phyloP scores from a whole-genome alignment of 192 early-diverging fungal genomes.

The Mortierella antarctica region DNA sequence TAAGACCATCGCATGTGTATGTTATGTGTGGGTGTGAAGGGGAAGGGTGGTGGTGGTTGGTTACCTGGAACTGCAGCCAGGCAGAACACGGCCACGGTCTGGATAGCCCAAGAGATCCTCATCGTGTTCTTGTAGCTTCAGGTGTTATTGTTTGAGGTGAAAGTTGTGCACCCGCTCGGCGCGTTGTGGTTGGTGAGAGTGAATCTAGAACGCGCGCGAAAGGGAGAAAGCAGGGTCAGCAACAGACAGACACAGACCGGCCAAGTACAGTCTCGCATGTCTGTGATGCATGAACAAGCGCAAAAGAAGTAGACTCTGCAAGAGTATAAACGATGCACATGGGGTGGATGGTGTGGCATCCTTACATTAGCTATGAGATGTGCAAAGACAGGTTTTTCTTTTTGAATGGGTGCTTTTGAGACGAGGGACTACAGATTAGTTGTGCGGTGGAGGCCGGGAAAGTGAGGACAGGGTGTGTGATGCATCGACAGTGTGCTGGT shows the following conservation, averaged over 20 bases:
- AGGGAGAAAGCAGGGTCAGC: no score
- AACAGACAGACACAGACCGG: no score
- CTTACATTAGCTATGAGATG: no score
- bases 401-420: no score
- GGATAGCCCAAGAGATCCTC: slow-evolving; percentile 53
- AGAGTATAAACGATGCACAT: no score
- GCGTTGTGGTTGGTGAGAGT: neutral
- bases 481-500: slow-evolving; percentile 13
- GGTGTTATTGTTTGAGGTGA: neutral
- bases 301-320: no score
- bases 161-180: neutral
- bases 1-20: neutral
- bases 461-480: slow-evolving; percentile 4
- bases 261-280: no score
- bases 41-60: neutral
- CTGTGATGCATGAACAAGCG: no score
- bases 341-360: no score
- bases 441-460: neutral
- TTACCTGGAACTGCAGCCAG: slow-evolving; percentile 45
- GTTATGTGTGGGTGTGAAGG: neutral
- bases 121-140: slow-evolving; percentile 5
- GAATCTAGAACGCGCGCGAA: no score
- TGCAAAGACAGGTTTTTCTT: no score
- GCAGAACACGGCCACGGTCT: slow-evolving; percentile 47
- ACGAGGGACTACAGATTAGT: no score